Conservation (phyloP, 2,329 filamentous ascomycete species). For the Pseudogymnoascus sp. region DNA sequence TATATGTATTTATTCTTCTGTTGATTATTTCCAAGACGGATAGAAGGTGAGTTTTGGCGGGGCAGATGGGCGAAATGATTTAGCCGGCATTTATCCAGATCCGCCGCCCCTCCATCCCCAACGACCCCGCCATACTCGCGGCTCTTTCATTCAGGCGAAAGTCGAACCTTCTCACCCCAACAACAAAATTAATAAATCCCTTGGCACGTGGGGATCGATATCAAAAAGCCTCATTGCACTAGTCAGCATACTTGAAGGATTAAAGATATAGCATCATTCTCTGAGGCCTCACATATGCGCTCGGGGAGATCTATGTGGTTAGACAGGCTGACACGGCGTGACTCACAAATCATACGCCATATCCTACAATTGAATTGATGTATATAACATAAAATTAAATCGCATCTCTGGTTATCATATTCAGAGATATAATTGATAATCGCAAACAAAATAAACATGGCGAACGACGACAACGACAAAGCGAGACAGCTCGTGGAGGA, state of each 20-base stretch:
- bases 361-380: background rate
- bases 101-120: slow-evolving; percentile 3
- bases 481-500: background rate
- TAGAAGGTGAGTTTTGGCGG: slow-evolving; percentile 6
- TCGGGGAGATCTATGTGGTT: background rate
- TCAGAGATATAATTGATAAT: background rate
- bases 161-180: background rate
- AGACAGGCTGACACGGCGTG: slow-evolving; percentile 1
- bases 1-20: background rate
- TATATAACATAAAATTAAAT: background rate
- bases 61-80: background rate
- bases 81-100: slow-evolving; percentile 8
- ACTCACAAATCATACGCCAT: background rate
- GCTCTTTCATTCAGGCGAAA: slow-evolving; percentile 8
- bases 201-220: background rate
- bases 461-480: background rate
- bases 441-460: background rate
- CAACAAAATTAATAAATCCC: background rate
- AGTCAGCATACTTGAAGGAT: background rate
- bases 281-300: background rate
- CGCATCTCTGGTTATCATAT: background rate
- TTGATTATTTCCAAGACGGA: background rate
- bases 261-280: background rate
- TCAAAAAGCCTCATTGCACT: background rate
- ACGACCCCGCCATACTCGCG: slow-evolving; percentile 5